phyloP scores from a whole-genome alignment of 2,329 filamentous ascomycete species.

The Scedosporium apiospermum region DNA sequence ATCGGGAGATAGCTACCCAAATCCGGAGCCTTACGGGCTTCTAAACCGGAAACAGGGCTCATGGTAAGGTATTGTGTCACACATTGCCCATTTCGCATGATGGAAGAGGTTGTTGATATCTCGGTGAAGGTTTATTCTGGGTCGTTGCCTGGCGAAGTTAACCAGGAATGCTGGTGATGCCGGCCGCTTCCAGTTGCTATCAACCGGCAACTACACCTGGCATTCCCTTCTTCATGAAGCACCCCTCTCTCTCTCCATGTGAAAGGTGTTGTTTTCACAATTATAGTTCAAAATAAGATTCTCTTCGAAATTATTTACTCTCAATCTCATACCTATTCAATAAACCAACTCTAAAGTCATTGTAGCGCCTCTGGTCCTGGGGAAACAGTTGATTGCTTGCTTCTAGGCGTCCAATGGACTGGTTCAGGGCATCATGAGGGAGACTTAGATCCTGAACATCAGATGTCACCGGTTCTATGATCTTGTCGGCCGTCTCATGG shows the following conservation, averaged over 20 bases:
- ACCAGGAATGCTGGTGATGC: background rate
- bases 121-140: no score
- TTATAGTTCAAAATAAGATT: no score
- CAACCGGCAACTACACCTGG: no score
- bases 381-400: conserved; percentile 45
- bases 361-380: conserved; percentile 43
- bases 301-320: background rate
- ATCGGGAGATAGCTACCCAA: background rate
- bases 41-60: background rate
- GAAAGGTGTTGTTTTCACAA: no score
- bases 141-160: no score
- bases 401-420: conserved; percentile 33
- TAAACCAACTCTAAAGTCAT: conserved; percentile 59
- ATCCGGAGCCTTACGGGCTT: background rate
- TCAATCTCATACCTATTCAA: conserved; percentile 40
- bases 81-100: background rate
- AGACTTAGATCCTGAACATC: conserved; percentile 51
- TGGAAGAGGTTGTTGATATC: no score
- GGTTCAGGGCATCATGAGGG: conserved; percentile 37
- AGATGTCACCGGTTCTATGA: conserved; percentile 41
- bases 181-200: background rate
- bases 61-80: background rate
- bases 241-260: no score
- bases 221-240: no score
- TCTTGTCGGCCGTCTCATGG: conserved; percentile 32